Evolutionary conservation across 148 eudicot genomes (phyloP).

Genomic region (Pouteria glomerata): DNA sequence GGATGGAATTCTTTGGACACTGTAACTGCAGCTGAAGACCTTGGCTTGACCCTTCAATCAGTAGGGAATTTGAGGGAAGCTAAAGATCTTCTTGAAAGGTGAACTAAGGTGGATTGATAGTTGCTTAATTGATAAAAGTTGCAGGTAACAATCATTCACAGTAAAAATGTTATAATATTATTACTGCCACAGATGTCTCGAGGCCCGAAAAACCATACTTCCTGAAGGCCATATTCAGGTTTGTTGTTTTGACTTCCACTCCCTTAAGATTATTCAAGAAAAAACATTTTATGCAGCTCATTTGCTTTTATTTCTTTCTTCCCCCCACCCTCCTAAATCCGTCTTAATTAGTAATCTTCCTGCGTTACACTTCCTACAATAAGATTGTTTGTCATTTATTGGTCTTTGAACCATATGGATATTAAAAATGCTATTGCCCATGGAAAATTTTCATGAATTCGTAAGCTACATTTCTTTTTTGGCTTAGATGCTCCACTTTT

Average conservation of each 20-base stretch:
- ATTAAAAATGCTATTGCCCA: background rate
- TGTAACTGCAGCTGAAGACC: conserved; percentile 74
- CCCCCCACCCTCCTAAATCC: background rate
- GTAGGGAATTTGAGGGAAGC: conserved; percentile 66
- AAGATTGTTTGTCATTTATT: background rate
- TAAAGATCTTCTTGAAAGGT: conserved; percentile 72
- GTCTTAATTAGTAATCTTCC: background rate
- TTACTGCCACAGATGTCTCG: conserved; percentile 63
- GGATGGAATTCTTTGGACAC: conserved; percentile 88
- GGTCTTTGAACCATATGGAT: background rate
- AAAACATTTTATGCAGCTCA: conserved; percentile 1
- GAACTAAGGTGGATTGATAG: conserved; percentile 30
- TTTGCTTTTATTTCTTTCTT: background rate
- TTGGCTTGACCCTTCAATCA: conserved; percentile 63
- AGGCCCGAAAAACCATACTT: conserved; percentile 57
- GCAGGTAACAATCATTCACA: background rate
- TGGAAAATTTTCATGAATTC: conserved; percentile 4
- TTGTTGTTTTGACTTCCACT: background rate
- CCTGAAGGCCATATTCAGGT: conserved; percentile 92
- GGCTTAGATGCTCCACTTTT: background rate
- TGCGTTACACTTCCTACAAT: background rate
- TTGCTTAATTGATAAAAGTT: background rate
- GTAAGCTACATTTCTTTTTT: background rate
- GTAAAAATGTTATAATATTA: background rate
- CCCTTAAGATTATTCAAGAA: background rate